Evolutionary conservation across 176 grass and related monocot species (phyloP).

Genomic region (Miscanthus lutarioriparius): DNA sequence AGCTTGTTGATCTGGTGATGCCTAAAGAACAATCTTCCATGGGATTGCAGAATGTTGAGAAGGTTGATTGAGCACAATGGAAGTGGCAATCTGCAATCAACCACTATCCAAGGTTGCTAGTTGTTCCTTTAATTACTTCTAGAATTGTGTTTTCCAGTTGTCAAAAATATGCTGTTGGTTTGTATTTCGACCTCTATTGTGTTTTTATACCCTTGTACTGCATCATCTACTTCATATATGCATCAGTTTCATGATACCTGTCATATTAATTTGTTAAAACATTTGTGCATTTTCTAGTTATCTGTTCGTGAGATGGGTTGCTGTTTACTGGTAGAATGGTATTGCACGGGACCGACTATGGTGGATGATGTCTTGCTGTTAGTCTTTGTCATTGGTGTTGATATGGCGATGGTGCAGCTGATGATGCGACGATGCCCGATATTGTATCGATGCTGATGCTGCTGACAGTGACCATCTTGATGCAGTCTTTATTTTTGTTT

Average conservation of each 20-base stretch:
- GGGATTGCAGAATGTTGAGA: conserved; percentile 17
- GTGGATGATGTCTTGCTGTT: conserved; percentile 60
- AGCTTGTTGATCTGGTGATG: neutral
- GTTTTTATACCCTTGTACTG: neutral
- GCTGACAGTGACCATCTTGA: conserved; percentile 19
- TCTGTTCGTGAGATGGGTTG: conserved; percentile 56
- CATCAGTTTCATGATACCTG: neutral
- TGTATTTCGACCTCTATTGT: conserved; percentile 34
- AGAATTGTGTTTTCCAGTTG: conserved; percentile 31
- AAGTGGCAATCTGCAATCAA: conserved; percentile 26
- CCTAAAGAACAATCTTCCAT: neutral
- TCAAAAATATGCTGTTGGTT: conserved; percentile 24
- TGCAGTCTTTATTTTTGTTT: conserved; percentile 8
- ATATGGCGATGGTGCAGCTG: conserved; percentile 30
- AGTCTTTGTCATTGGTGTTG: conserved; percentile 52
- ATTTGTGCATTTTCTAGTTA: conserved; percentile 68
- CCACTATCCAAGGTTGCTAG: conserved; percentile 55
- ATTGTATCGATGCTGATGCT: conserved; percentile 10
- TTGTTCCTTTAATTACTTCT: conserved; percentile 40
- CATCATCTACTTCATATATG: conserved; percentile 11
- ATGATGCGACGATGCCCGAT: conserved; percentile 41
- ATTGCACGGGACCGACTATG: conserved; percentile 38
- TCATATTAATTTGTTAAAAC: conserved; percentile 53
- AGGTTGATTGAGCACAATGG: conserved; percentile 17
- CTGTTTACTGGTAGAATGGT: conserved; percentile 52